Evolutionary conservation across 352 stramenopile genomes (phyloP), one percentile per base, ranked within the genome.

Genomic region (Pythium dissotocum): DNA sequence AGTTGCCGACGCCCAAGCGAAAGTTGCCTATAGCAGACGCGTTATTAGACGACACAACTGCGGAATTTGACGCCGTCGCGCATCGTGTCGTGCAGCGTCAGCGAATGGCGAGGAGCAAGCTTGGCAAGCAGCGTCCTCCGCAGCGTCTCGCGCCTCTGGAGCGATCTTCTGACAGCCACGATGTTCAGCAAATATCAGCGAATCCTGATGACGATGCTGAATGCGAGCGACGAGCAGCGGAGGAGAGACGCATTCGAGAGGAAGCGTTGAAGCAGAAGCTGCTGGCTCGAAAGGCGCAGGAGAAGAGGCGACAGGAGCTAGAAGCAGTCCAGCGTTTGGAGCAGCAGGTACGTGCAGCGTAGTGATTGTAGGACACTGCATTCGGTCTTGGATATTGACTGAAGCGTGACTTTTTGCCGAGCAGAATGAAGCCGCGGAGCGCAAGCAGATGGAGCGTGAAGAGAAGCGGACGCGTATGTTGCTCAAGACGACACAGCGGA

Each of bases 391-490:
- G 21, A 4, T 35, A 21, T 0, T 57, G 7, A 36, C 21, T 57
- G 21, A 30, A 28, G 13, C 14, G 26, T 21, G n/a, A n/a, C 6
- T 21, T 71, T n/a, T 67, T 26, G 21, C 46, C 10, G 32, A 13
- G 1, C 63, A 94, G 87, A 80, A 55, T 32, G 80, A 91, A 76
- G 67, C 73, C 6, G 74, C 36, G 26, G 87, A 94, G 49, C 70
- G 79, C 1, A 89, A 77, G 54, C 55, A 79, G 4, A 93, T 94
- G 85, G 81, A 90, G 54, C 79, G 82, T 2, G 85, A 95, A 60
- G 87, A 95, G 53, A 88, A 88, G 35, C 58, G 73, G 10, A 63
- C 77, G 28, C 77, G 85, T 12, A 61, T 95, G 26, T 67, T 80
- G 16, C 24, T 82, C 7, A 92, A 93, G 66, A 72, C 85, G 12